Base-by-base conservation (phyloP, 176 grass and related monocot species). In the Pharus latifolius region DNA sequence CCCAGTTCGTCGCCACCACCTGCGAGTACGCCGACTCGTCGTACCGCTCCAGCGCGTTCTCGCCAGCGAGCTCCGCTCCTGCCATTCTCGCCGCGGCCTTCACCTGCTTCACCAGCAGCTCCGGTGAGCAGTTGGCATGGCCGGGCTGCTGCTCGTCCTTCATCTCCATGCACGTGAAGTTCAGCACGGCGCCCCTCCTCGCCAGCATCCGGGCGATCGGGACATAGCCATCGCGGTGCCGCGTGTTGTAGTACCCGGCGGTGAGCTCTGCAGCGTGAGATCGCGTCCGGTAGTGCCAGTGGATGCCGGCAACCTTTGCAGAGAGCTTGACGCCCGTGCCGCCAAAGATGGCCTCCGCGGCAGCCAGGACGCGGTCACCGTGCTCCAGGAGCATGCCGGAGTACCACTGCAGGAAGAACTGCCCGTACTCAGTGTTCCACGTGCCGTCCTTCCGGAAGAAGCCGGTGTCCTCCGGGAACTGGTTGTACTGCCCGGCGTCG, bases 121-220 rank as follows among this genome's bases (percentile, higher is more conserved):
- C 78, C 12, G 94, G 94, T 33, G 86, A 81, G 80, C 94, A 98
- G 6, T 29, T 17, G 20, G 89, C 94, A 49, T 93, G 83, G 12
- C 23, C 45, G 6, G 94, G 94, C 79, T 98, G 94, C 82, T 98
- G 81, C 83, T 90, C 81, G 65, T 98, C 94, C 49, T 60, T 82
- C 94, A 98, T 98, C 76, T 98, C 94, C 94, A 98, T 92, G 83
- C 94, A 98, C 30, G 94, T 98, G 74, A 98, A 98, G 74, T 98
- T 98, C 74, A 98, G 75, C 68, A 93, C 70, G 7, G 65, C 87
- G 20, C 94, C 94, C 22, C 75, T 59, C 61, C 40, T 65, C 22
- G 86, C 89, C 49, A 98, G 73, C 83, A 83, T 78, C 45, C 67
- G 70, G 10, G 94, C 89, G 62, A 98, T 82, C 16, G 89, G 78